Evolutionary conservation across 345 rosid genomes (phyloP), one percentile per base, ranked within the genome.

Genomic region (Camelina neglecta): DNA sequence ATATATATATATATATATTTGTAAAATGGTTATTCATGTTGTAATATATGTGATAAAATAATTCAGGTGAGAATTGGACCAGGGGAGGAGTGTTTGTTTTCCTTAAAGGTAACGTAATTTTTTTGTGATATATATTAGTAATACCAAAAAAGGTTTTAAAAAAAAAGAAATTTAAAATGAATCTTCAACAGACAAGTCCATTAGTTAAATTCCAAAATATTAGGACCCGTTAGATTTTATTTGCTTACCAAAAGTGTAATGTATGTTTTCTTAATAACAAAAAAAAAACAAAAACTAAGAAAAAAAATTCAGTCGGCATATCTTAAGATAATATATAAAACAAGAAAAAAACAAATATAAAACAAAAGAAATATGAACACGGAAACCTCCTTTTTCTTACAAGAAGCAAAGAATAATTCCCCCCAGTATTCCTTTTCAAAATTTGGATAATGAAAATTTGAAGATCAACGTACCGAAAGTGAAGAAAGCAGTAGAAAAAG

Each of bases 321-420:
- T 35, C 51, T 45, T 9, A 11, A 16, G 73, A 65, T 11, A 60
- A 49, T 50, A 16, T 36, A 16, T 5, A 62, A 51, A 18, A 57
- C 1, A 10, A 7, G 29, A 18, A 73, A 4, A 8, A 23, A 39
- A 33, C 0, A 23, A 55, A 26, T 4, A 2, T 15, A 9, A 7
- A 55, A 48, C 26, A 16, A 63, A 48, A 23, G 63, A 66, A 60
- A 65, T 78, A 72, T 78, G 81, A 78, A 78, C 77, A 72, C 81
- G 69, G 31, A 31, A 41, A 35, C 12, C 2, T 26, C 38, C 68
- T 77, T 78, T 77, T 59, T 66, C 51, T 51, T 18, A 33, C 38
- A 33, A 1, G 74, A 78, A 72, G 77, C 58, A 72, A 78, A 72
- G 77, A 65, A 60, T 71, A 1, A 72, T 59, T 65, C 64, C 18